Base-by-base conservation (phyloP, 495 filamentous ascomycete genomes). In the Sordaria brevicollis region DNA sequence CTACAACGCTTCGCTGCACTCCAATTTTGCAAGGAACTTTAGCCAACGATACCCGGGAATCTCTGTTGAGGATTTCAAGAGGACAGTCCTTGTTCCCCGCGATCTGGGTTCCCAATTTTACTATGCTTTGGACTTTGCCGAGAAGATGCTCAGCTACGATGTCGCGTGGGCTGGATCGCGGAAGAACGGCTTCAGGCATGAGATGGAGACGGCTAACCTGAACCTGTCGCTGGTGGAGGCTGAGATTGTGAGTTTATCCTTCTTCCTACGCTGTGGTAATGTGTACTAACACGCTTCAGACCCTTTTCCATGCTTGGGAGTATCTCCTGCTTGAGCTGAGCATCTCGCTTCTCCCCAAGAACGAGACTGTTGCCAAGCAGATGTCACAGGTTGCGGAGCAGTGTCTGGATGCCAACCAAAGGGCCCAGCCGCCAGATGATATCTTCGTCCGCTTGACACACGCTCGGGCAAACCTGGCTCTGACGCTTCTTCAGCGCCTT, bases 191-290 rank as follows among this genome's bases (percentile, higher is more conserved):
- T 94, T 96, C 79, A 82, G 82, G 67, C 85, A 85, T 36, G 96
- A 98, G 76, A 88, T 98, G 77, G 87, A 88, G 75, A 87, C 86
- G 72, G 95, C 94, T 38, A 98, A 99, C 78, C 76, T 91, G 73
- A 97, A 98, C 76, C 76, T 99, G 69, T 95, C 93, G 21, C 81
- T 97, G 17, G 92, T 98, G 57, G 93, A 97, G 76, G 90, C 94
- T 38, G 93, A 98, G 82, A 87, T 95, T 71, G 90, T 93, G 86
- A 82, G 92, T 87, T 70, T 21, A 25, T 62, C 67, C 21, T 39
- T 13, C 2, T 35, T 15, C 1, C 19, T 57, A 4, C 37, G 10
- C 3, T 19, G 4, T 37, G 39, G 57, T 17, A 3, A 9, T 1
- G 25, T 57, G 72, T 57, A 31, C 77, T 83, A 79, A 84, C 76